Evolutionary conservation across 371 early-diverging fungal species (phyloP), one percentile per base, ranked within the genome.

Genomic region (Mortierella sp.): DNA sequence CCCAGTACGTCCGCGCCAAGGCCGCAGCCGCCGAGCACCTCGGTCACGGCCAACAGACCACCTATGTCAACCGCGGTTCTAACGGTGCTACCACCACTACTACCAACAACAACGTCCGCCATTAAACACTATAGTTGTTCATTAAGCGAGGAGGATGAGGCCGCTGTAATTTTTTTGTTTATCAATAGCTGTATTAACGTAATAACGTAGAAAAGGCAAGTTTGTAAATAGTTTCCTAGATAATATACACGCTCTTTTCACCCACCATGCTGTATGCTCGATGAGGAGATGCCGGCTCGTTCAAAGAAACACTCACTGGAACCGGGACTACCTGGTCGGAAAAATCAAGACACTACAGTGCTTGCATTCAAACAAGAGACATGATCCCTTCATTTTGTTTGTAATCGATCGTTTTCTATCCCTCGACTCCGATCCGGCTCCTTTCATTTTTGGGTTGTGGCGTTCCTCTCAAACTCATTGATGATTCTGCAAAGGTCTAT

Each of bases 1-100:
- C 75, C 41, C 80, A 84, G 74, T 80, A 70, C 73, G 0, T 43
- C 29, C 84, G 84, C n/a, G 80, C 78, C 43, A 71, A 75, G 46
- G 68, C 75, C 8, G 80, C 80, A 5, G 49, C 27, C 32, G 43
- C 32, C 29, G 5, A 48, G 38, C 38, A 72, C 21, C 54, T 21
- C 29, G 51, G 46, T 35, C 32, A 54, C 48, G 21, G 21, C 49
- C 4, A 58, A 11, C 63, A 32, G 38, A 41, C 41, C 8, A 41
- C 44, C 7, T 43, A 70, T 65, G 76, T 0, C 16, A 49, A 38
- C 54, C 32, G 54, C 24, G 24, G n/a, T 14, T 1, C 41, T 68
- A 7, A 58, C 44, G 27, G 43, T 41, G 38, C 48, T 48, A 44
- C 54, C 35, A 35, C n/a, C 49, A 38, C 73, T 2, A 54, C 75